phyloP scores from a whole-genome alignment of 176 grass and related monocot species.

The Oryza brachyantha region DNA sequence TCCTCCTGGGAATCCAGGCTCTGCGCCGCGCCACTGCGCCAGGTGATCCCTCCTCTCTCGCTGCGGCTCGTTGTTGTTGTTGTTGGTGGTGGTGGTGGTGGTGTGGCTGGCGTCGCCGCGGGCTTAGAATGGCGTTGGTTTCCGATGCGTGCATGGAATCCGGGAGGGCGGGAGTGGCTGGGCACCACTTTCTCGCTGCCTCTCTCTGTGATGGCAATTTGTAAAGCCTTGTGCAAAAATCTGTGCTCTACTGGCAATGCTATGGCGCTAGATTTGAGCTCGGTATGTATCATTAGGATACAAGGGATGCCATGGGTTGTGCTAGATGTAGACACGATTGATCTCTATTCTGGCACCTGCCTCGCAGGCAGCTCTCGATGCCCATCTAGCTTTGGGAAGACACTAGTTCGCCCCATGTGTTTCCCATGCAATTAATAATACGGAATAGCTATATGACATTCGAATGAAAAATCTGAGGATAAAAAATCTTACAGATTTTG shows the following conservation, averaged over 20 bases:
- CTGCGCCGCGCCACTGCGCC: conserved; percentile 19
- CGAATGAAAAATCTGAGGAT: too few species aligned
- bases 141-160: too few species aligned
- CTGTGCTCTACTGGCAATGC: neutral
- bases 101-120: neutral
- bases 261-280: neutral
- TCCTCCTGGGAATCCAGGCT: conserved; percentile 39
- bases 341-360: neutral
- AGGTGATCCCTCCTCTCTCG: conserved; percentile 20
- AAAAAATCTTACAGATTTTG: too few species aligned
- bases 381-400: neutral
- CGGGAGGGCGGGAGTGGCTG: neutral
- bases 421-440: neutral
- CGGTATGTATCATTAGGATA: neutral
- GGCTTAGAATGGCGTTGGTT: neutral
- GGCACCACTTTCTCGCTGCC: neutral
- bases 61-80: neutral
- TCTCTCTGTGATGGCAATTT: too few species aligned
- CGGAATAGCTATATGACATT: too few species aligned
- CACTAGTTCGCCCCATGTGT: neutral
- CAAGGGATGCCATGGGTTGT: neutral
- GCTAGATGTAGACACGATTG: too few species aligned
- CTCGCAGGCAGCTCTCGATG: too few species aligned
- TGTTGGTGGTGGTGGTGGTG: neutral
- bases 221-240: neutral